Evolutionary conservation across 257 asterid species (phyloP).

Genomic region (Ajuga chamaepitys): DNA sequence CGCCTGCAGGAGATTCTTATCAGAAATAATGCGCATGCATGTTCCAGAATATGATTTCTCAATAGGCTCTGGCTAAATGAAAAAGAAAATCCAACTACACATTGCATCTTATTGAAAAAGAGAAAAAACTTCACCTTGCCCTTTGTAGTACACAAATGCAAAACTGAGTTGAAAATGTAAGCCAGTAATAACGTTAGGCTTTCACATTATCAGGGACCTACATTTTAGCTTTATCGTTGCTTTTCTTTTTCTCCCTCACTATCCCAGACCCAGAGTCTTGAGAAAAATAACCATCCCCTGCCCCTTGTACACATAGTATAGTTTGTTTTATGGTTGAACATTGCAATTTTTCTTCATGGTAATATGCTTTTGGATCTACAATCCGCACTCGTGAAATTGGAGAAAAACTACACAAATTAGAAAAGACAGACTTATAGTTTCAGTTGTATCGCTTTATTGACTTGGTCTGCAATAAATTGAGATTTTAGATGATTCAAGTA

Average conservation of each 20-base stretch:
- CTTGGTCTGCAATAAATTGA: too few species aligned
- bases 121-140: background rate
- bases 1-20: conserved; percentile 41
- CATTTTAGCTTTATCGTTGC: too few species aligned
- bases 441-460: too few species aligned
- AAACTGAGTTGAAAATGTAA: background rate
- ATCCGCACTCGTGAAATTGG: too few species aligned
- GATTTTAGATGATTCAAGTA: too few species aligned
- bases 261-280: background rate
- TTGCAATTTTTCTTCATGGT: too few species aligned
- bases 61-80: background rate
- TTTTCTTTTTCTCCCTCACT: background rate
- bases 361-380: too few species aligned
- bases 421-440: too few species aligned
- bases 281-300: background rate
- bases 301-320: background rate
- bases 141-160: background rate
- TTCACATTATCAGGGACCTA: background rate
- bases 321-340: background rate
- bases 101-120: background rate
- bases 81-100: background rate
- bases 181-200: background rate
- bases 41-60: background rate
- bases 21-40: conserved; percentile 12
- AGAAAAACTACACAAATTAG: too few species aligned